Base-by-base conservation (phyloP, 2,329 filamentous ascomycete genomes). In the Lachnellula arida region DNA sequence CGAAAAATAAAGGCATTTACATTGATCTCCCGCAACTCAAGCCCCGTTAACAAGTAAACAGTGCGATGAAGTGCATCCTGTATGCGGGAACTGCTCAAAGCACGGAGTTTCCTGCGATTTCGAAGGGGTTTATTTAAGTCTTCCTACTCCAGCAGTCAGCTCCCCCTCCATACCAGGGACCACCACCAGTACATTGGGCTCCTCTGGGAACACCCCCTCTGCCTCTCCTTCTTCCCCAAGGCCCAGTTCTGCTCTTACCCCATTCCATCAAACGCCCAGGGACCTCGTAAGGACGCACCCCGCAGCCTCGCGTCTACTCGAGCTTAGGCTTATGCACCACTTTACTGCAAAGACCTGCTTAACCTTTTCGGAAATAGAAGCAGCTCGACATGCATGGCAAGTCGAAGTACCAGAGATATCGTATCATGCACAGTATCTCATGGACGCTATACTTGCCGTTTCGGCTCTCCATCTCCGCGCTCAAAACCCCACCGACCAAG, bases 61-160 rank as follows among this genome's bases (percentile, higher is more conserved):
- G 81, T 87, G 84, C 71, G 84, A 87, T 66, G 84, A 87, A 70
- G 73, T 82, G 11, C 84, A 86, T 65, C 84, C 84, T 8, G 73
- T 78, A 56, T 87, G 84, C 67, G 81, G 82, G 58, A 86, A 87
- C 70, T 87, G 84, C 72, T 72, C 78, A 54, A 87, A 86, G 65
- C 84, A 87, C 71, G 84, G 83, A 63, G 84, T 87, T 39, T 69
- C 75, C 35, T 87, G 84, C 71, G 84, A 87, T 68, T 87, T 87
- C 65, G 81, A 84, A 62, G 76, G 76, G 59, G 14, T 32, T 34
- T 62, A 62, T 15, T 47, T 62, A 60, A 39, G 65, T 60, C 19
- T 63, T 46, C 15, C n/a, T 8, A 49, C 50, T 11, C 34, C 51
- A 5, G 19, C 14, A 28, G 11, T 23, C 34, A 23, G 15, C 28